A percentile compares a stretch with the other conserved stretches of the same genome.
Conservation (phyloP, 139 green algal genomes). For the Pedinophyceae sp. region DNA sequence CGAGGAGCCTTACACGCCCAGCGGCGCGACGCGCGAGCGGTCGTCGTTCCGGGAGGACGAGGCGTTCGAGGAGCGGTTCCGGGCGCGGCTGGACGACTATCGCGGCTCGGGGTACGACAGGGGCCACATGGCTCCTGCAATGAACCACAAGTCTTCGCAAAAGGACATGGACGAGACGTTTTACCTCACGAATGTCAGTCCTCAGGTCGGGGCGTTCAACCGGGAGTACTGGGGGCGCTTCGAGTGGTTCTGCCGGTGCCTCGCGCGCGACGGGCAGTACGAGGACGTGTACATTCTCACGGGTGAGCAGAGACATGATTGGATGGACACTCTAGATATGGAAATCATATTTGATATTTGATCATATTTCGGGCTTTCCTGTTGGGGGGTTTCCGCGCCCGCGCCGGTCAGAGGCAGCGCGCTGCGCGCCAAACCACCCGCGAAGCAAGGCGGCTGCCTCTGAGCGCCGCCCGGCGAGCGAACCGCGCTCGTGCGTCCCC, state of each 20-base stretch:
- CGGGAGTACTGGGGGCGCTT: slow-evolving; percentile 89
- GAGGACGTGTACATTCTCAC: slow-evolving; percentile 62
- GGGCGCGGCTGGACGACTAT: slow-evolving; percentile 55
- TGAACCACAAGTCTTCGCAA: slow-evolving; percentile 58
- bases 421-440: too few species aligned
- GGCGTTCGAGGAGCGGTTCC: slow-evolving; percentile 42
- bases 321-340: too few species aligned
- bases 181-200: slow-evolving; percentile 45
- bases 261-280: slow-evolving; percentile 11
- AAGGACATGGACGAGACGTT: slow-evolving; percentile 79
- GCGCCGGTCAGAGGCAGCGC: too few species aligned
- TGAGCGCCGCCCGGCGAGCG: too few species aligned
- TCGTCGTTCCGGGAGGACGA: slow-evolving; percentile 45
- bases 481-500: too few species aligned
- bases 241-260: slow-evolving; percentile 48
- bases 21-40: neutral
- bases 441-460: too few species aligned
- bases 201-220: slow-evolving; percentile 82
- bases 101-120: slow-evolving; percentile 66
- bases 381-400: too few species aligned
- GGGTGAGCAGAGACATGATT: too few species aligned
- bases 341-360: too few species aligned
- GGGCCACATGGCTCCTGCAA: slow-evolving; percentile 56
- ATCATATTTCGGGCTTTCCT: too few species aligned
- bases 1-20: slow-evolving; percentile 5